Evolutionary conservation across 2,329 filamentous ascomycete genomes (phyloP), one percentile per base, ranked within the genome.

Genomic region (Calonectria hongkongensis): DNA sequence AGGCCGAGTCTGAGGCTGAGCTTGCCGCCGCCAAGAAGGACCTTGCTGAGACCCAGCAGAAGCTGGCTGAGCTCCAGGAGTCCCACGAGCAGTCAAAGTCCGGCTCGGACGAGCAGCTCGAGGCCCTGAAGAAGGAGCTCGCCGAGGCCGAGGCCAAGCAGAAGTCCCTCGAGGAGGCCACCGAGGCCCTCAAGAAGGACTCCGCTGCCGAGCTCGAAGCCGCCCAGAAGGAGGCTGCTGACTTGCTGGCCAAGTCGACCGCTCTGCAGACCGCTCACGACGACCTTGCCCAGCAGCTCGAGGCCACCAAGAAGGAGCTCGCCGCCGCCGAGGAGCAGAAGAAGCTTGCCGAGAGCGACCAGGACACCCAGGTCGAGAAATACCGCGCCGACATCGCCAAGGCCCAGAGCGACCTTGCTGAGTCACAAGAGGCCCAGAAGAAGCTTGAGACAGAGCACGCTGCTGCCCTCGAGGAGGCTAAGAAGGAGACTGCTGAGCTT

Each of bases 121-220:
- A 66, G 27, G 58, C 74, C 15, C 65, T 73, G 51, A 73, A 74
- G 72, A 76, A 77, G 71, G 72, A 79, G 54, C 62, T 79, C 27
- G 76, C 73, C 28, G 76, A 79, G 25, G 79, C 84, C 48, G 81
- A 83, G 76, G 75, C 79, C 51, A 81, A 84, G 68, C 73, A 75
- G 30, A 73, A 75, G 43, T 68, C 75, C 33, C 72, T 78, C 39
- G 78, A 85, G 45, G 75, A 81, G 64, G 70, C 70, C 70, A 74
- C 75, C 58, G 75, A 79, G 69, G 63, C 65, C 30, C 71, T 81
- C 5, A 81, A 82, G 77, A 81, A 78, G 56, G 76, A 83, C 54
- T 80, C 83, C 16, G 81, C 82, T 25, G 77, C 79, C 33, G 81
- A 83, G 58, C 66, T 82, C n/a, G 76, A 76, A 6, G 74, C 81